Evolutionary conservation across 305 asterid genomes (phyloP), one percentile per base, ranked within the genome.

Genomic region (Lippia alba): DNA sequence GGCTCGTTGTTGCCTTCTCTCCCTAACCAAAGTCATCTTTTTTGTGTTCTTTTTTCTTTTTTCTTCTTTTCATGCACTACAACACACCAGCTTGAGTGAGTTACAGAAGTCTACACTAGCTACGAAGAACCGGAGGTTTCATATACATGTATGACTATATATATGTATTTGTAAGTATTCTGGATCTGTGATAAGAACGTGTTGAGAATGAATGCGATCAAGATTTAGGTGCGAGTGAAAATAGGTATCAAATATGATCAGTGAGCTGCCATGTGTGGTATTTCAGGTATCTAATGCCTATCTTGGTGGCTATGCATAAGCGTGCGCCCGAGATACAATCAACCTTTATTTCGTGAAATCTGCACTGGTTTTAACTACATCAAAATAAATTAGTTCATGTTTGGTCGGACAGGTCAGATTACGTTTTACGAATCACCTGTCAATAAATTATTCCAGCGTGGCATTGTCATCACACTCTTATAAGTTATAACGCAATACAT

Each of bases 1-100:
- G 72, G 79, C 62, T 46, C 73, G 74, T 51, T 71, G 74, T 1
- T 71, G 56, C 76, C 80, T 77, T 34, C 76, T 77, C 56, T 77
- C 80, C 45, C 89, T 72, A 69, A 75, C 71, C 40, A 76, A 53
- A 70, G 78, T 66, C 80, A 76, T 78, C 6, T 53, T 58, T 24
- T 3, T 24, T 24, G 30, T 24, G 30, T 24, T 1, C 30, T 24
- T 36, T 36, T 36, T 36, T 36, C 41, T 7, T 5, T 24, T 45
- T 24, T 24, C 62, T 8, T 59, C 46, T 14, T 51, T 50, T 50
- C 18, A 16, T 19, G n/a, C 20, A 50, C 60, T 50, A 24, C 45
- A 71, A 11, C 30, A 3, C 48, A 6, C 32, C 18, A 2, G 4
- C 12, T 34, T 18, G 59, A 66, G 33, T 66, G 30, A 73, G 36